These are phyloP conservation scores for Dryadomyces quercivorus DNA, from an alignment of 2,329 filamentous ascomycete genomes.

Conservation along the genomic window DNA sequence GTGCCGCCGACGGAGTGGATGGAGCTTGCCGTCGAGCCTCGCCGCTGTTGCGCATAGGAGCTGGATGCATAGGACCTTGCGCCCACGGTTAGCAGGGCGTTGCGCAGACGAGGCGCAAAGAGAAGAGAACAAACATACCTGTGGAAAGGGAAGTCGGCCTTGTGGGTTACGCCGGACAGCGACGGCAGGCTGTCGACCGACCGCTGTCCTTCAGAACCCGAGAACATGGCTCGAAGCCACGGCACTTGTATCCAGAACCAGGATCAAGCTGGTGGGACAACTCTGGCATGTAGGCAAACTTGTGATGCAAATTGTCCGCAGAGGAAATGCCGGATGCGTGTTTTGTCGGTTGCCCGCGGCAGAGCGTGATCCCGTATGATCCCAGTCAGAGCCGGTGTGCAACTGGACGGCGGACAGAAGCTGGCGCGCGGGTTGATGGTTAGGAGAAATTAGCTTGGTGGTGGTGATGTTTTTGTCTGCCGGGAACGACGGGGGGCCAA, in stretches of 20 bases:
- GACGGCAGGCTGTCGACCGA: conserved; percentile 53
- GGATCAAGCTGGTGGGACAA: background rate
- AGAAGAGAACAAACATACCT: conserved; percentile 28
- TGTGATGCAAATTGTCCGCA: too few species aligned
- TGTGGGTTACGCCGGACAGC: conserved; percentile 28
- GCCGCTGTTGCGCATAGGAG: conserved; percentile 35
- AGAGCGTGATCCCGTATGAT: too few species aligned
- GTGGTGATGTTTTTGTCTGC: too few species aligned
- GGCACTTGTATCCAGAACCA: conserved; percentile 3
- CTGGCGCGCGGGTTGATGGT: too few species aligned
- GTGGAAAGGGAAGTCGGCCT: conserved; percentile 47
- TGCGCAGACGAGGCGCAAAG: background rate
- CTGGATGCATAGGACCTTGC: conserved; percentile 1
- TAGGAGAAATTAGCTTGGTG: too few species aligned
- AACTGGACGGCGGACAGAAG: too few species aligned
- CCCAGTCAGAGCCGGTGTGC: too few species aligned
- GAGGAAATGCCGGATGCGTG: too few species aligned
- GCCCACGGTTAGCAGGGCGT: background rate
- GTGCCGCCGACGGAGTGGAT: conserved; percentile 77
- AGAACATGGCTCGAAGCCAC: conserved; percentile 36
- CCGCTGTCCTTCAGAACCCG: conserved; percentile 45
- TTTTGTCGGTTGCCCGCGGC: too few species aligned
- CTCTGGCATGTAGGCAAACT: conserved; percentile 7
- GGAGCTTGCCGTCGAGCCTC: conserved; percentile 79
- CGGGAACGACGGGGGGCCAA: background rate